phyloP scores from a whole-genome alignment of 139 green algal species.

The Chlorella sp. region DNA sequence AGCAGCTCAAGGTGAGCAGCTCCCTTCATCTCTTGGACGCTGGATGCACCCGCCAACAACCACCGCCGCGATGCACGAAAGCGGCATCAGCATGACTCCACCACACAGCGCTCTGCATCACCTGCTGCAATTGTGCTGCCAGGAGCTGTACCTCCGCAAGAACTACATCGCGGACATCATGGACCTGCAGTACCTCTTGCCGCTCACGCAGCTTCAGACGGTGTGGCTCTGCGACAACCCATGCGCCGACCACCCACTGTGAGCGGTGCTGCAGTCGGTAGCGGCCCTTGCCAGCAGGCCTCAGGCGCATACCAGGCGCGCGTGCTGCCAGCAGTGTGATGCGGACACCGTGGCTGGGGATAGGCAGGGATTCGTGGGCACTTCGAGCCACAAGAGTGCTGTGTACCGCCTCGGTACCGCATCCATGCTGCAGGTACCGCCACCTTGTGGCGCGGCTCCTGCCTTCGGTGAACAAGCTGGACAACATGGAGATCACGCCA shows the following conservation, averaged over 20 bases:
- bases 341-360: too few relatives aligned
- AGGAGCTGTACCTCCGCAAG: constrained; percentile 61
- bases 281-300: too few relatives aligned
- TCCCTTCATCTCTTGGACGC: too few relatives aligned
- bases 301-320: too few relatives aligned
- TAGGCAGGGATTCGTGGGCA: too few relatives aligned
- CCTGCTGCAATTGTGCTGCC: neutral
- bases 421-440: constrained; percentile 30
- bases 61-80: too few relatives aligned
- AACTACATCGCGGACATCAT: constrained; percentile 51
- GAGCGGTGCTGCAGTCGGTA: too few relatives aligned
- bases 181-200: constrained; percentile 44
- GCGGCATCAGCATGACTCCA: too few relatives aligned
- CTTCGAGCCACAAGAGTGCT: too few relatives aligned
- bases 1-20: constrained; percentile 4
- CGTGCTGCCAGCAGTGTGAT: too few relatives aligned
- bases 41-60: too few relatives aligned
- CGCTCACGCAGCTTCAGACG: constrained; percentile 26
- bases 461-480: constrained; percentile 40
- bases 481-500: constrained; percentile 45
- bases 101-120: neutral
- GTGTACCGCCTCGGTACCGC: too few relatives aligned
- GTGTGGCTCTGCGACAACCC: constrained; percentile 69
- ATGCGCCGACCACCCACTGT: constrained; percentile 40
- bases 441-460: constrained; percentile 27